Evolutionary conservation across 192 early-diverging fungal genomes (phyloP).

Genomic region (Mortierella antarctica): DNA sequence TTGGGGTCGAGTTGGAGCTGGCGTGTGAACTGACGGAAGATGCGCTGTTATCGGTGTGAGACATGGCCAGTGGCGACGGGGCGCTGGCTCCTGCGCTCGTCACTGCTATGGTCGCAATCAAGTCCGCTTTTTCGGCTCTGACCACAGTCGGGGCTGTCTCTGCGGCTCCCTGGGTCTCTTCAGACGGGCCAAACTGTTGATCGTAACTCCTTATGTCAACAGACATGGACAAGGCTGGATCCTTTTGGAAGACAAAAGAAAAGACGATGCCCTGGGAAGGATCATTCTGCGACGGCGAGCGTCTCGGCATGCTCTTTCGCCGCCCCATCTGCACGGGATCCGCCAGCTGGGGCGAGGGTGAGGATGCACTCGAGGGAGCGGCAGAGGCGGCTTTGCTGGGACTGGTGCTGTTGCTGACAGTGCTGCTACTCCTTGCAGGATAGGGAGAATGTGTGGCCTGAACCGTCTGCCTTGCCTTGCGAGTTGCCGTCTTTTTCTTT

Average conservation of each 20-base stretch:
- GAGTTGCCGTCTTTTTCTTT: conserved; percentile 41
- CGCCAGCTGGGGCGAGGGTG: conserved; percentile 30
- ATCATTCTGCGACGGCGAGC: conserved; percentile 46
- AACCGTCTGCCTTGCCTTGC: conserved; percentile 34
- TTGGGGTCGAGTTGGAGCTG: neutral
- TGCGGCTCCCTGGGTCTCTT: neutral
- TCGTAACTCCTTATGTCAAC: conserved; percentile 45
- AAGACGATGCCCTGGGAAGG: conserved; percentile 42
- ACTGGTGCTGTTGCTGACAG: conserved; percentile 5
- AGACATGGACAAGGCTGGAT: conserved; percentile 33
- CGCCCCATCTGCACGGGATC: conserved; percentile 22
- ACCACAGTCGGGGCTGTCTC: neutral
- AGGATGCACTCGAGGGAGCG: conserved; percentile 34
- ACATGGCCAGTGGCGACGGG: conserved; percentile 11
- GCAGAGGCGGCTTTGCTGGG: conserved; percentile 20
- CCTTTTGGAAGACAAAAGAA: conserved; percentile 44
- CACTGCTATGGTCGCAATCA: neutral
- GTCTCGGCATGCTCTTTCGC: conserved; percentile 16
- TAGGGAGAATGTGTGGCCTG: neutral
- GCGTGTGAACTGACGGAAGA: conserved; percentile 4
- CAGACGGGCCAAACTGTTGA: conserved; percentile 34
- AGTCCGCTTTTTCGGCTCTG: neutral
- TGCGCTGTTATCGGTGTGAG: conserved; percentile 5
- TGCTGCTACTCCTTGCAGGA: conserved; percentile 10
- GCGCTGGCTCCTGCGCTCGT: neutral